phyloP scores from a whole-genome alignment of 2,329 filamentous ascomycete species.

The Phyllosticta citrichinensis region DNA sequence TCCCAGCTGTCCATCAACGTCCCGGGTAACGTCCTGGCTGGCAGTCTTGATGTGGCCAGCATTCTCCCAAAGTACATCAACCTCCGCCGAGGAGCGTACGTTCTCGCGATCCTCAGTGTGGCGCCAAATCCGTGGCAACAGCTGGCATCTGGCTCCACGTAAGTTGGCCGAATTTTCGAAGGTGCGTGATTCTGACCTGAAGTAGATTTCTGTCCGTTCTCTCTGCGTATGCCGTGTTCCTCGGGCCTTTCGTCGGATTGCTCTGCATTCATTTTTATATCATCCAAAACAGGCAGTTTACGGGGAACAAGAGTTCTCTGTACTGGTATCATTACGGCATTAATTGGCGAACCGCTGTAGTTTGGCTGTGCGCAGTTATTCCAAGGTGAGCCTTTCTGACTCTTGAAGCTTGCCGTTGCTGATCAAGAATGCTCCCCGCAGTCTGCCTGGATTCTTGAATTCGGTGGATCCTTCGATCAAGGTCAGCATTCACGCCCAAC shows the following conservation, averaged over 20 bases:
- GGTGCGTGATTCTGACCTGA: neutral
- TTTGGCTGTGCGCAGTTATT: neutral
- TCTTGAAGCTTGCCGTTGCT: neutral
- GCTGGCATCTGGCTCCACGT: constrained; percentile 15
- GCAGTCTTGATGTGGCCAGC: neutral
- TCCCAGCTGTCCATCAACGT: constrained; percentile 12
- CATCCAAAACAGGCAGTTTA: constrained; percentile 14
- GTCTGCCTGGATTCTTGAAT: neutral
- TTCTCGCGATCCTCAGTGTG: constrained; percentile 25
- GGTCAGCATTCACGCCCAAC: neutral
- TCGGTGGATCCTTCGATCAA: neutral
- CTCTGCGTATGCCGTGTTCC: constrained; percentile 18
- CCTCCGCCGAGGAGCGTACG: constrained; percentile 20
- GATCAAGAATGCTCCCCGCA: neutral
- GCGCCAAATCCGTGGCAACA: constrained; percentile 12
- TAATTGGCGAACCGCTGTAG: neutral
- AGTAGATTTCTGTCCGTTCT: constrained; percentile 22
- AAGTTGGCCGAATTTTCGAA: neutral
- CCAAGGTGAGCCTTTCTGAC: neutral
- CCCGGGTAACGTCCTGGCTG: constrained; percentile 2
- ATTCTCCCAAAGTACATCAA: constrained; percentile 1
- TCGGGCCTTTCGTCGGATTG: constrained; percentile 18
- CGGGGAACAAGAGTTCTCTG: neutral
- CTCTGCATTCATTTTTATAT: constrained; percentile 8
- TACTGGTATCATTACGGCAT: constrained; percentile 4